Evolutionary conservation across 495 filamentous ascomycete species (phyloP).

Genomic region (Trichoderma parareesei): DNA sequence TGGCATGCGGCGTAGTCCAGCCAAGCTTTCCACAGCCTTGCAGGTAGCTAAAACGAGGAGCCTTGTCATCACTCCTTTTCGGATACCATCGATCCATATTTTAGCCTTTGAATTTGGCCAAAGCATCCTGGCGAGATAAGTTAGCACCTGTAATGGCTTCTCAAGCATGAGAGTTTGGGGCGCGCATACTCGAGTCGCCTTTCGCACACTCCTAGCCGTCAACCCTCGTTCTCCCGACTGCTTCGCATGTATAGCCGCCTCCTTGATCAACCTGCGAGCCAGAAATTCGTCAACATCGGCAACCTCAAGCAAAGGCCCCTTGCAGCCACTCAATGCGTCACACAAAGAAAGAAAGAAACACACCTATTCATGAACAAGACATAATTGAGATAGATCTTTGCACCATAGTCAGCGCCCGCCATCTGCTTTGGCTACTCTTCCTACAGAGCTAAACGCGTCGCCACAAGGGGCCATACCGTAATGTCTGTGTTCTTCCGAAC

Average conservation of each 20-base stretch:
- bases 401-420: not conserved
- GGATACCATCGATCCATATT: not conserved
- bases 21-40: not conserved
- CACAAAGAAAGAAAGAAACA: conserved; percentile 14
- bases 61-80: not conserved
- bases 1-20: not conserved
- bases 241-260: conserved; percentile 69
- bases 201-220: conserved; percentile 64
- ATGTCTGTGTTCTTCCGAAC: conserved; percentile 84
- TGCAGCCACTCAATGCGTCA: not conserved
- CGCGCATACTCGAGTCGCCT: conserved; percentile 61
- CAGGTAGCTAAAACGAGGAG: not conserved
- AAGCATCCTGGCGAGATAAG: conserved; percentile 44
- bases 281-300: conserved; percentile 10
- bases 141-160: conserved; percentile 12
- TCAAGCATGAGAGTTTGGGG: not conserved
- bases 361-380: conserved; percentile 86
- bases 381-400: conserved; percentile 80
- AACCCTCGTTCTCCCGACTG: conserved; percentile 64
- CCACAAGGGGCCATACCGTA: conserved; percentile 47
- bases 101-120: conserved; percentile 74
- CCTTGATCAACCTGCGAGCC: conserved; percentile 63
- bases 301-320: not conserved
- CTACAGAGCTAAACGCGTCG: conserved; percentile 12
- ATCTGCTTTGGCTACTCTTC: not conserved